Conservation (phyloP, 169 alveolate genomes). For the Cyclospora cayetanensis region DNA sequence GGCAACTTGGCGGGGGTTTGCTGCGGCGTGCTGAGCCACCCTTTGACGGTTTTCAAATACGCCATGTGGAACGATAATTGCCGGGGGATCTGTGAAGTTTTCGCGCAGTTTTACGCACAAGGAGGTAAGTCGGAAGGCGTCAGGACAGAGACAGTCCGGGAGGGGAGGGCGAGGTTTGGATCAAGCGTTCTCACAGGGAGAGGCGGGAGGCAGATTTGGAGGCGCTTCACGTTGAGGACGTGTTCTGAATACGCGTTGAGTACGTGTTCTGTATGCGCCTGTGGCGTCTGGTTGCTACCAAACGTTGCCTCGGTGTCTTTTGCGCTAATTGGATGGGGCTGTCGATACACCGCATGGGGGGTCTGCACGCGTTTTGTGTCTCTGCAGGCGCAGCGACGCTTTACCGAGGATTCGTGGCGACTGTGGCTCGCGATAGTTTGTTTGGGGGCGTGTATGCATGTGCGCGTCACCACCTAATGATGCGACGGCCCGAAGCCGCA, state of each 20-base stretch:
- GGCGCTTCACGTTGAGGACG: too few species aligned
- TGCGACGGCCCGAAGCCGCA: neutral
- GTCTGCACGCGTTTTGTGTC: too few species aligned
- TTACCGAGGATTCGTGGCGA: slow-evolving; percentile 30
- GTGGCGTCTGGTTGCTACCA: too few species aligned
- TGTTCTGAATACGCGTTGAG: too few species aligned
- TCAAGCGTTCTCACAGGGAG: too few species aligned
- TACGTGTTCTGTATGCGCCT: too few species aligned
- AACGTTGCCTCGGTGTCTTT: too few species aligned
- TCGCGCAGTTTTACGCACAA: neutral
- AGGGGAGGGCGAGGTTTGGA: too few species aligned
- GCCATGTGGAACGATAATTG: slow-evolving; percentile 45
- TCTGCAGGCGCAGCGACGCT: slow-evolving; percentile 28
- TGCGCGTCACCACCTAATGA: neutral
- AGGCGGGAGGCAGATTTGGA: too few species aligned
- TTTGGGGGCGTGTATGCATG: slow-evolving; percentile 47
- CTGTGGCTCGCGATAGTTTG: slow-evolving; percentile 24
- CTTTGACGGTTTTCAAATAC: slow-evolving; percentile 37
- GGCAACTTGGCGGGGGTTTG: slow-evolving; percentile 61
- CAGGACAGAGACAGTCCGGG: too few species aligned
- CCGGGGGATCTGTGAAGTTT: neutral
- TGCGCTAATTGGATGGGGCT: too few species aligned
- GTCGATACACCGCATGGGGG: too few species aligned
- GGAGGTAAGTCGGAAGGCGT: slow-evolving; percentile 62
- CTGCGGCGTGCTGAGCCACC: slow-evolving; percentile 53